Base-by-base conservation (phyloP, 768 basidiomycete species). In the Naematelia aurantialba region DNA sequence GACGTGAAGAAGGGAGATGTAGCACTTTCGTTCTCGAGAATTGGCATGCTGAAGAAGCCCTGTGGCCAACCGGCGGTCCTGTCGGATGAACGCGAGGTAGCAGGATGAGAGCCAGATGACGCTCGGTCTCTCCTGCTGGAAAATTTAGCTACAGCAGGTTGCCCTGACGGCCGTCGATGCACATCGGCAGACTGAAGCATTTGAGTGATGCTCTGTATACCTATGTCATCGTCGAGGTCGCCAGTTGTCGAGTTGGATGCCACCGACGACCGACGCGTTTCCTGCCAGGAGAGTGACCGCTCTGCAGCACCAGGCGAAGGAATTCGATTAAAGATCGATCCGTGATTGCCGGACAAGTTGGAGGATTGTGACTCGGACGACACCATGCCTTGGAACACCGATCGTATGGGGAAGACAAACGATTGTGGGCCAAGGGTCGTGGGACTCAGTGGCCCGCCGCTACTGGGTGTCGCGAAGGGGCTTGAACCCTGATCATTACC, bases 401-500 rank as follows among this genome's bases (percentile, higher is more conserved):
- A 69, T 55, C 67, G 61, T 17, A 69, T 69, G 12, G 67, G 67
- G 31, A 69, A 69, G 52, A 69, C 59, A 56, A 69, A 68, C 5
- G 60, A 56, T 29, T 59, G 61, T 3, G 29, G 24, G 22, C 47
- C 53, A 19, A 58, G 46, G 26, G 48, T 57, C 5, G 55, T 46
- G 10, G 55, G 45, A 39, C 53, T 56, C 5, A 65, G 19, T 2
- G 66, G 60, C 12, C 66, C 63, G 2, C 3, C 21, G n/a, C 27
- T 51, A 27, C 26, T 8, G 2, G 59, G 60, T 10, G 60, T 58
- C 1, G 27, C 29, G 47, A 42, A 1, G 59, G 59, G 8, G 34
- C 34, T 22, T 51, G 53, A 19, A 12, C 46, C 46, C 46, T 48
- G 17, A 5, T 54, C 52, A 19, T 10, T 54, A 42, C 34, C 25